These are phyloP conservation scores for Globisporangium recalcitrans DNA, from an alignment of 352 stramenopile genomes.

Conservation along the genomic window DNA sequence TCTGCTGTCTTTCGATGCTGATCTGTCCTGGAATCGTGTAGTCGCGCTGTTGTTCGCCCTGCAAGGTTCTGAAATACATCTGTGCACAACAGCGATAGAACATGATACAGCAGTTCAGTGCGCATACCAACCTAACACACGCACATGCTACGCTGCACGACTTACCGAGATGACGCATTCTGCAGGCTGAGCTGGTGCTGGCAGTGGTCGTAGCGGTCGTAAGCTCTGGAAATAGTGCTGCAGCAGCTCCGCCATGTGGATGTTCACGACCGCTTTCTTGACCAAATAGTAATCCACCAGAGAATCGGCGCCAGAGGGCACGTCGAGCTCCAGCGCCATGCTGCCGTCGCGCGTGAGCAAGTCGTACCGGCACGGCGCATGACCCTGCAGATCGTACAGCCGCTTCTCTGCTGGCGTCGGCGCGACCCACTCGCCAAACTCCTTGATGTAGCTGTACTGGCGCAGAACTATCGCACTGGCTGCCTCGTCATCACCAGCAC, in stretches of 20 bases:
- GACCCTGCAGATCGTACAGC: conserved; percentile 17
- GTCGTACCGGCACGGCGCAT: conserved; percentile 38
- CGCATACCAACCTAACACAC: neutral
- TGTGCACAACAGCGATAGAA: neutral
- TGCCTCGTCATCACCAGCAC: neutral
- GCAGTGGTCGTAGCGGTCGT: conserved; percentile 21
- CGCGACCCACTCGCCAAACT: conserved; percentile 51
- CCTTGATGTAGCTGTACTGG: conserved; percentile 47
- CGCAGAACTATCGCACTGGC: conserved; percentile 22
- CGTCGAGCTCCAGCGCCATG: conserved; percentile 42
- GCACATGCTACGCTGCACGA: neutral
- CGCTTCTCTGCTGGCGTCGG: conserved; percentile 33
- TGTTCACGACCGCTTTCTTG: conserved; percentile 32
- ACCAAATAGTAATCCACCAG: conserved; percentile 61
- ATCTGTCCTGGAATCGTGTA: conserved; percentile 2
- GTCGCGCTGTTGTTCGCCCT: neutral
- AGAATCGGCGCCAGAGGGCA: conserved; percentile 41
- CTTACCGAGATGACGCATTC: conserved; percentile 31
- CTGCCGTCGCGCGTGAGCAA: conserved; percentile 46
- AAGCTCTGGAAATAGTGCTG: conserved; percentile 36
- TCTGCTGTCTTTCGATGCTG: conserved; percentile 11
- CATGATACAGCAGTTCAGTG: neutral
- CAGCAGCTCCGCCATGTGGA: conserved; percentile 48
- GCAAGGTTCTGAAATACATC: conserved; percentile 12
- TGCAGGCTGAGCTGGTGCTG: conserved; percentile 7